Conservation (phyloP, 2,329 filamentous ascomycete species). For the Aspergillus bombycis region DNA sequence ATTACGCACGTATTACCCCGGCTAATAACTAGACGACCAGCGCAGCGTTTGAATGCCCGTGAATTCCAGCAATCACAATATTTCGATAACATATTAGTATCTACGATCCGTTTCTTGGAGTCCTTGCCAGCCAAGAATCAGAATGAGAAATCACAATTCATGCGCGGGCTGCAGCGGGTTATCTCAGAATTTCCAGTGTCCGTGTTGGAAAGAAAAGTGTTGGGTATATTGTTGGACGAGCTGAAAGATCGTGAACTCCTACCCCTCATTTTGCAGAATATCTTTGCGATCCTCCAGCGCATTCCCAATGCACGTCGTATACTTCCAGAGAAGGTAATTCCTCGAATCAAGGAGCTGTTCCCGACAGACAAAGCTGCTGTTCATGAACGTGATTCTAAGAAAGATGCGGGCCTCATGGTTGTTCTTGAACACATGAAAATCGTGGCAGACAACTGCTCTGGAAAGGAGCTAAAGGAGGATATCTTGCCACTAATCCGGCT, state of each 20-base stretch:
- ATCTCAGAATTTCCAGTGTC: slow-evolving; percentile 89
- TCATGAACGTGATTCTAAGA: slow-evolving; percentile 74
- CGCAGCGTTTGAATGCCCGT: slow-evolving; percentile 80
- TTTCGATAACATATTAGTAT: slow-evolving; percentile 96
- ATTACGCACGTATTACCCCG: slow-evolving; percentile 75
- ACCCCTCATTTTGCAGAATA: slow-evolving; percentile 82
- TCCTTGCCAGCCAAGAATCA: slow-evolving; percentile 87
- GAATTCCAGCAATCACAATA: slow-evolving; percentile 96
- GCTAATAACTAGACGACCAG: slow-evolving; percentile 83
- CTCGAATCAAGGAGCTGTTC: slow-evolving; percentile 81
- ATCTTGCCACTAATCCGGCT: slow-evolving; percentile 83
- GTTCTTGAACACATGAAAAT: slow-evolving; percentile 79
- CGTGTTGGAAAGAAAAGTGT: slow-evolving; percentile 90
- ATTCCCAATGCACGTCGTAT: slow-evolving; percentile 76
- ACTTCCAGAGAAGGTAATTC: slow-evolving; percentile 85
- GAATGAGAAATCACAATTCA: slow-evolving; percentile 86
- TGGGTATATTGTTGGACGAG: slow-evolving; percentile 88
- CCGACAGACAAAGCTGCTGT: slow-evolving; percentile 55
- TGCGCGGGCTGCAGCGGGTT: slow-evolving; percentile 84
- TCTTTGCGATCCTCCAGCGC: slow-evolving; percentile 84
- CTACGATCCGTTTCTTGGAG: slow-evolving; percentile 93
- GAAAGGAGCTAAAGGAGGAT: slow-evolving; percentile 95
- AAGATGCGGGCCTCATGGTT: slow-evolving; percentile 90
- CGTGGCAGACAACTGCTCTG: slow-evolving; percentile 78
- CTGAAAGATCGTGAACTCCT: slow-evolving; percentile 89